Evolutionary conservation across 2,329 filamentous ascomycete genomes (phyloP), one percentile per base, ranked within the genome.

Genomic region (Aureobasidium sp.): DNA sequence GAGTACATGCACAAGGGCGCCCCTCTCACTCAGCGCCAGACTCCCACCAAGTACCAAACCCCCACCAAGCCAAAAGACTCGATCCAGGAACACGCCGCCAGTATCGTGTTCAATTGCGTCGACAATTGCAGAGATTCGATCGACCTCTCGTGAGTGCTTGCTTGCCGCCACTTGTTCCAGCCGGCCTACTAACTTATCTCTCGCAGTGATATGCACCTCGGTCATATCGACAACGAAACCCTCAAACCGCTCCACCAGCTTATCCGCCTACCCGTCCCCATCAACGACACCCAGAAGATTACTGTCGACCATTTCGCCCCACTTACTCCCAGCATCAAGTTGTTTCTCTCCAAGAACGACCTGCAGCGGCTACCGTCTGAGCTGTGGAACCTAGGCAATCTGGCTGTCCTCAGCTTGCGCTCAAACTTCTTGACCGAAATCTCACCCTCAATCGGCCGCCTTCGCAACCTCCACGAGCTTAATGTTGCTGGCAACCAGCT

Each of bases 401-500:
- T 90, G 33, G 85, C 82, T 0, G 81, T 85, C 17, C 79, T 91
- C 14, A 89, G 82, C 66, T 76, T 91, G 17, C 83, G 88, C 39
- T 82, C 79, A 63, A 90, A 90, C 67, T 71, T 78, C 27, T 77
- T 91, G 15, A 75, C 74, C 0, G 81, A 87, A 67, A 73, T 91
- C 2, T 84, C 88, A 1, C 76, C 83, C 0, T 77, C 79, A 3
- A 83, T 90, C 53, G 77, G 76, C 24, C 81, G 81, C 35, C 76
- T 90, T 7, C 70, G 70, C 5, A 85, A 84, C 62, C 77, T 91
- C 4, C 75, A 76, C 56, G 79, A 84, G 56, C 79, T 91, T 42
- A 90, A 89, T 66, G 67, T 91, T 9, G 82, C 85, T 0, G 81
- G 86, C 59, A 90, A 90, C 64, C 72, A 74, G 5, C 75, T 91